Percentiles rank a stretch among this genome's conserved stretches.
Evolutionary conservation across 2,329 filamentous ascomycete genomes (phyloP).

Genomic region (Cercospora citrullina): DNA sequence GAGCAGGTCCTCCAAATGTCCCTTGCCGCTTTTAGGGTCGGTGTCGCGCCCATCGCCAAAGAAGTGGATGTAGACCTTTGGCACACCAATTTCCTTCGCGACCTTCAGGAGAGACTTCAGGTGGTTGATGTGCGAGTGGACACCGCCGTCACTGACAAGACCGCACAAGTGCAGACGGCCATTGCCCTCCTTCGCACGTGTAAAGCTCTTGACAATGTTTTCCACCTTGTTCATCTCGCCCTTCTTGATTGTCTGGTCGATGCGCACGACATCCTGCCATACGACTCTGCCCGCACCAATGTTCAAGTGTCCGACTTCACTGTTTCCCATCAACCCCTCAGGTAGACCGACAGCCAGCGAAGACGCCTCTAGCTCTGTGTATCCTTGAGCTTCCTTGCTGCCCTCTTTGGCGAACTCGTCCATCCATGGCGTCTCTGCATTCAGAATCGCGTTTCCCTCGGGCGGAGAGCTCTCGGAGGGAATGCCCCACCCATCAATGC

Average conservation of each 20-base stretch:
- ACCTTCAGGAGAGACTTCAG: constrained; percentile 83
- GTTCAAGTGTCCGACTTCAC: constrained; percentile 97
- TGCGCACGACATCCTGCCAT: constrained; percentile 90
- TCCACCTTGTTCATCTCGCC: constrained; percentile 73
- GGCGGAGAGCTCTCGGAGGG: constrained; percentile 76
- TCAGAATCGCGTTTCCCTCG: constrained; percentile 82
- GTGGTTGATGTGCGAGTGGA: constrained; percentile 93
- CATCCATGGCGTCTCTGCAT: constrained; percentile 92
- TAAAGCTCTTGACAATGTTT: constrained; percentile 75
- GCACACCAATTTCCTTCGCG: constrained; percentile 83
- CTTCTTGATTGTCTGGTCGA: constrained; percentile 89
- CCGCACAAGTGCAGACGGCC: constrained; percentile 90
- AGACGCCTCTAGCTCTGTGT: constrained; percentile 90
- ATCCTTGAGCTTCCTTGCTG: constrained; percentile 77
- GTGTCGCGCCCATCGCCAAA: constrained; percentile 98
- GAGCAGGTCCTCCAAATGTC: constrained; percentile 83
- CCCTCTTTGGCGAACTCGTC: constrained; percentile 70
- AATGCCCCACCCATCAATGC: constrained; percentile 99
- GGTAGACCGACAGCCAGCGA: constrained; percentile 94
- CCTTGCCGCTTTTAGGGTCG: constrained; percentile 88
- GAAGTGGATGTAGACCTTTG: constrained; percentile 97
- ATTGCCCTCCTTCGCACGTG: constrained; percentile 79
- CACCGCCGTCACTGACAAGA: constrained; percentile 91
- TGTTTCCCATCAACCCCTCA: constrained; percentile 98
- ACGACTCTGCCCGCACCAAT: constrained; percentile 96